A percentile compares a stretch with the other conserved stretches of the same genome.
These are phyloP conservation scores for Calonectria naviculata DNA, from an alignment of 2,329 filamentous ascomycete genomes.

Conservation along the genomic window DNA sequence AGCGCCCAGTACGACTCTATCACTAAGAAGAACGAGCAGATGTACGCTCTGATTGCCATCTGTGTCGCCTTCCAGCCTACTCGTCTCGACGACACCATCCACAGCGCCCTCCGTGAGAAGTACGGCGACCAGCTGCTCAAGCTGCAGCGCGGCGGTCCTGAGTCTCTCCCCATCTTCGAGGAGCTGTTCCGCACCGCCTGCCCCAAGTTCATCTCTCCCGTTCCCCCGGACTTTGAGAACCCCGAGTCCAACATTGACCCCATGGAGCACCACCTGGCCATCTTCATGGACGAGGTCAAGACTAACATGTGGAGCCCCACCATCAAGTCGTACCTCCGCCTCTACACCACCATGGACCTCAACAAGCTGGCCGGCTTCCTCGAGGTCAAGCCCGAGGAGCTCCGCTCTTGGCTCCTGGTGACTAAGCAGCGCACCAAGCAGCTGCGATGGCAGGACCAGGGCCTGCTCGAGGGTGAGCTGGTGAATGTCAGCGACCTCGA, in stretches of 20 bases:
- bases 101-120: slow-evolving; percentile 97
- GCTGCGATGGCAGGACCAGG: slow-evolving; percentile 89
- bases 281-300: slow-evolving; percentile 99
- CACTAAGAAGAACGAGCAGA: slow-evolving; percentile 99
- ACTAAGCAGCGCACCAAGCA: slow-evolving; percentile 99
- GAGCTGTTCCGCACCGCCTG: slow-evolving; percentile 98
- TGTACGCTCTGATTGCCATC: slow-evolving; percentile 99
- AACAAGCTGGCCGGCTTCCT: slow-evolving; percentile 98
- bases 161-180: slow-evolving; percentile 96
- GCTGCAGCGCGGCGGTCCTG: slow-evolving; percentile 95
- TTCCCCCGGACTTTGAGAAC: slow-evolving; percentile 97
- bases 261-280: slow-evolving; percentile 93
- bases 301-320: slow-evolving; percentile 99
- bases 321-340: slow-evolving; percentile 97
- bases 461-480: slow-evolving; percentile 89
- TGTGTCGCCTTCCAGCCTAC: slow-evolving; percentile 98
- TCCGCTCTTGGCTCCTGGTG: slow-evolving; percentile 92
- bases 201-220: slow-evolving; percentile 99
- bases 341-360: slow-evolving; percentile 99
- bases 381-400: slow-evolving; percentile 95
- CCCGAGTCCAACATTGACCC: slow-evolving; percentile 96
- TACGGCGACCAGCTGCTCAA: slow-evolving; percentile 98
- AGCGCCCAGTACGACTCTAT: slow-evolving; percentile 98
- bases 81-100: slow-evolving; percentile 97
- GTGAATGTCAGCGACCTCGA: slow-evolving; percentile 96